These are phyloP conservation scores for Centaurea solstitialis DNA, from an alignment of 129 eudicot genomes.

Conservation along the genomic window DNA sequence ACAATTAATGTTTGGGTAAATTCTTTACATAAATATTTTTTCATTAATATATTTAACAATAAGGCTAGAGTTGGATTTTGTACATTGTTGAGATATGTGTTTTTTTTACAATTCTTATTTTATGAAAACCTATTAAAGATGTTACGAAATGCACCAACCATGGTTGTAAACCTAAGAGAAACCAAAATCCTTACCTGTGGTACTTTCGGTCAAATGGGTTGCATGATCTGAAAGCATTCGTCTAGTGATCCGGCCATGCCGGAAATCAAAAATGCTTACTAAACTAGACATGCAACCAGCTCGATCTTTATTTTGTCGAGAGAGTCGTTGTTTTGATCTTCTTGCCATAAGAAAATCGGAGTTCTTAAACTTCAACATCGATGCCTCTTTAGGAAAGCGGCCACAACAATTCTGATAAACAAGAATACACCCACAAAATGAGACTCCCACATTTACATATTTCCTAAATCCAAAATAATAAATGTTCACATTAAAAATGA, in stretches of 20 bases:
- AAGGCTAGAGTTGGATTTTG: too few relatives aligned
- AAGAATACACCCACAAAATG: slow-evolving; percentile 4
- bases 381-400: slow-evolving; percentile 8
- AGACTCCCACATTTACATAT: background rate
- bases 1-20: background rate
- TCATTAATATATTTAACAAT: too few relatives aligned
- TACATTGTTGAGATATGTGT: too few relatives aligned
- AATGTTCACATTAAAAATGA: background rate
- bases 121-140: background rate
- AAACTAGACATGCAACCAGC: slow-evolving; percentile 86
- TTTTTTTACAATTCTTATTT: too few relatives aligned
- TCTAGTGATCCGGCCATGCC: slow-evolving; percentile 63
- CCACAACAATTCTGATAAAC: slow-evolving; percentile 26
- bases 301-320: slow-evolving; percentile 48
- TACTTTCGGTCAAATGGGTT: slow-evolving; percentile 23
- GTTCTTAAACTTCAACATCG: slow-evolving; percentile 18
- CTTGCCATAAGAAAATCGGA: slow-evolving; percentile 51
- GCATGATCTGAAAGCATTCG: slow-evolving; percentile 55
- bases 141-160: background rate
- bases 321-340: slow-evolving; percentile 53
- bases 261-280: slow-evolving; percentile 69
- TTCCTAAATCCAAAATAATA: background rate
- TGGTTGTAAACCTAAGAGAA: background rate
- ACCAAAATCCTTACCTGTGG: slow-evolving; percentile 13
- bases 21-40: too few relatives aligned